Percentiles rank a stretch among this genome's conserved stretches.
phyloP scores from a whole-genome alignment of 2,329 filamentous ascomycete species.

The Zymoseptoria passerinii region DNA sequence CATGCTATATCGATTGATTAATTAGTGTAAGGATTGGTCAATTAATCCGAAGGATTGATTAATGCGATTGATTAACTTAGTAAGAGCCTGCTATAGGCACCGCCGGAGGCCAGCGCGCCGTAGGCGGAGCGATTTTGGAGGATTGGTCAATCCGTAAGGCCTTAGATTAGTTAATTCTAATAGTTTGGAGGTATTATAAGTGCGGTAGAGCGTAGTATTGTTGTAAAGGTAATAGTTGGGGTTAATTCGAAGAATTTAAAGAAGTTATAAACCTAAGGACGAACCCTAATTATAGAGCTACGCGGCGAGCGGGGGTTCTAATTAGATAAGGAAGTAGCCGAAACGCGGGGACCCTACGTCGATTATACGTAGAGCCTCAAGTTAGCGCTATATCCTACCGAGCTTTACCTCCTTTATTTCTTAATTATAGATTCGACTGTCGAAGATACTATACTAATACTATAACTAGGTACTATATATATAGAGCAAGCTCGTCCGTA shows the following conservation, averaged over 20 bases:
- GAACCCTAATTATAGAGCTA: background rate
- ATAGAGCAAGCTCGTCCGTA: no score
- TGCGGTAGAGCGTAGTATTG: background rate
- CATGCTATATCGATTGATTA: background rate
- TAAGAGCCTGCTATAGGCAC: background rate
- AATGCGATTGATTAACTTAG: no score
- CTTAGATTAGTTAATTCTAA: background rate
- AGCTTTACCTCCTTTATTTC: background rate
- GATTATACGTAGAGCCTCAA: background rate
- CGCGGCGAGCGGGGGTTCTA: background rate
- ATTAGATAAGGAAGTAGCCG: background rate
- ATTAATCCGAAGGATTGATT: background rate
- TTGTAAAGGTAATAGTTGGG: background rate
- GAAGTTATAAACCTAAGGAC: background rate
- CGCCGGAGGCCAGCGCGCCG: background rate
- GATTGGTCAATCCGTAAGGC: background rate
- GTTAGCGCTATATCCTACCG: background rate
- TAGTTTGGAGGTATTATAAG: background rate
- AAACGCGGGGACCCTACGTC: background rate
- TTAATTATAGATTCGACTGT: background rate
- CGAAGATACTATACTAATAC: background rate
- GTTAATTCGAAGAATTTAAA: background rate
- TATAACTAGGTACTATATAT: no score
- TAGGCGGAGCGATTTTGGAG: background rate
- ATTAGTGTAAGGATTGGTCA: background rate